Conservation (phyloP, 371 early-diverging fungal genomes). For the Syncephalastrum racemosum region DNA sequence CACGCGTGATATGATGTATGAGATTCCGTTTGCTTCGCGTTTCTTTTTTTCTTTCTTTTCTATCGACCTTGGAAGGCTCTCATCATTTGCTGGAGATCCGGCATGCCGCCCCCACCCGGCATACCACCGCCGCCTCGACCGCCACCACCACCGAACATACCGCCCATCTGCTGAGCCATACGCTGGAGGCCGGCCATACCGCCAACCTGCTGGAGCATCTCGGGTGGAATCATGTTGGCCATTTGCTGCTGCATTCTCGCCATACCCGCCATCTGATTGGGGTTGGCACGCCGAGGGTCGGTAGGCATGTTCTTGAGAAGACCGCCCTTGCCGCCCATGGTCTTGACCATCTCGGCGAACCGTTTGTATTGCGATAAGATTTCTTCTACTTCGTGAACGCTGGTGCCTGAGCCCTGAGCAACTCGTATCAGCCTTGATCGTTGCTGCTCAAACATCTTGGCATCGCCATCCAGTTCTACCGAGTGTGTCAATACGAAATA, state of each 20-base stretch:
- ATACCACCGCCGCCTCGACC: slow-evolving; percentile 42
- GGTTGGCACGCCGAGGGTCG: slow-evolving; percentile 53
- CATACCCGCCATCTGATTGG: slow-evolving; percentile 61
- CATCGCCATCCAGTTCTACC: slow-evolving; percentile 91
- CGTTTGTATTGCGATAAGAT: slow-evolving; percentile 81
- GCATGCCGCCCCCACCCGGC: slow-evolving; percentile 42
- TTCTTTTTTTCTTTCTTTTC: slow-evolving; percentile 7
- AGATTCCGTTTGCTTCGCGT: background rate
- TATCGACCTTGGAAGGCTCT: slow-evolving; percentile 43
- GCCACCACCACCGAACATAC: slow-evolving; percentile 57
- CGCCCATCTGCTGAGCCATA: slow-evolving; percentile 76
- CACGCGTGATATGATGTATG: no score
- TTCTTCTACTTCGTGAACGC: slow-evolving; percentile 84
- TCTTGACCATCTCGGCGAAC: slow-evolving; percentile 94
- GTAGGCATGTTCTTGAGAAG: slow-evolving; percentile 70
- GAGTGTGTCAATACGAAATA: background rate
- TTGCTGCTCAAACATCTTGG: slow-evolving; percentile 80
- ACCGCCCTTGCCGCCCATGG: slow-evolving; percentile 94
- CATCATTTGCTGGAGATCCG: slow-evolving; percentile 74
- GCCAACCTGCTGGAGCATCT: slow-evolving; percentile 75
- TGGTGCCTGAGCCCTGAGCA: slow-evolving; percentile 90
- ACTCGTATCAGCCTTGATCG: slow-evolving; percentile 84
- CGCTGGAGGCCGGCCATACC: slow-evolving; percentile 81
- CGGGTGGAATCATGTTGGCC: slow-evolving; percentile 71
- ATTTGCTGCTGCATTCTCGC: slow-evolving; percentile 72